These are phyloP conservation scores for Carallia brachiata DNA, from an alignment of 345 rosid species.

Conservation along the genomic window DNA sequence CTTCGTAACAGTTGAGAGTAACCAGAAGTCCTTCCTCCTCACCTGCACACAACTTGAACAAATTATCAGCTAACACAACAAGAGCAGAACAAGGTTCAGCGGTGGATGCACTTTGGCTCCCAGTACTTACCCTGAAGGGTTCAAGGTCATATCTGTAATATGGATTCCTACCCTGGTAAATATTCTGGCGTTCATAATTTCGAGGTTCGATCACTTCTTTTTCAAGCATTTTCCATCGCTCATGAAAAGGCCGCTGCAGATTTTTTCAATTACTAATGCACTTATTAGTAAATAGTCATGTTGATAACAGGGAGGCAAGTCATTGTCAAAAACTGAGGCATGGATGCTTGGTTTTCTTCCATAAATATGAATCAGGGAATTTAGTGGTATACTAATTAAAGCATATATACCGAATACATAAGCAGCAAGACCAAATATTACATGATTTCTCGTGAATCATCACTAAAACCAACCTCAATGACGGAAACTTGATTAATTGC, in stretches of 20 bases:
- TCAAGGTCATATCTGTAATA: slow-evolving; percentile 87
- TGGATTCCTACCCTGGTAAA: slow-evolving; percentile 65
- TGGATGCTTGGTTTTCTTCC: not conserved
- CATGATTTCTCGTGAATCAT: not conserved
- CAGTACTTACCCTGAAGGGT: slow-evolving; percentile 81
- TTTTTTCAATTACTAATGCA: slow-evolving; percentile 17
- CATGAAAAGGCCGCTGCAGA: slow-evolving; percentile 88
- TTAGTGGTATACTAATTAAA: no score
- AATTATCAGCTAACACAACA: slow-evolving; percentile 19
- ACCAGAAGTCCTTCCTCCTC: slow-evolving; percentile 96
- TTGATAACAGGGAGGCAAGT: not conserved
- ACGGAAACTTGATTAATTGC: slow-evolving; percentile 68
- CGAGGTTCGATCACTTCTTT: slow-evolving; percentile 95
- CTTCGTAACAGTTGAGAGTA: slow-evolving; percentile 85
- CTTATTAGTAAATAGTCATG: slow-evolving; percentile 22
- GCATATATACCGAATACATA: not conserved
- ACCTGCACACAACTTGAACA: slow-evolving; percentile 50
- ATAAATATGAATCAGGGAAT: no score
- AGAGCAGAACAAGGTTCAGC: not conserved
- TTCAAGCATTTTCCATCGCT: slow-evolving; percentile 96
- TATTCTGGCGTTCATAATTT: slow-evolving; percentile 69
- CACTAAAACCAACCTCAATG: slow-evolving; percentile 61
- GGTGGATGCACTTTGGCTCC: slow-evolving; percentile 1
- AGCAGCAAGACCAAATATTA: not conserved
- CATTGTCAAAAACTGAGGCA: no score